Conservation (phyloP, 345 rosid species). For the Corymbia maculata region DNA sequence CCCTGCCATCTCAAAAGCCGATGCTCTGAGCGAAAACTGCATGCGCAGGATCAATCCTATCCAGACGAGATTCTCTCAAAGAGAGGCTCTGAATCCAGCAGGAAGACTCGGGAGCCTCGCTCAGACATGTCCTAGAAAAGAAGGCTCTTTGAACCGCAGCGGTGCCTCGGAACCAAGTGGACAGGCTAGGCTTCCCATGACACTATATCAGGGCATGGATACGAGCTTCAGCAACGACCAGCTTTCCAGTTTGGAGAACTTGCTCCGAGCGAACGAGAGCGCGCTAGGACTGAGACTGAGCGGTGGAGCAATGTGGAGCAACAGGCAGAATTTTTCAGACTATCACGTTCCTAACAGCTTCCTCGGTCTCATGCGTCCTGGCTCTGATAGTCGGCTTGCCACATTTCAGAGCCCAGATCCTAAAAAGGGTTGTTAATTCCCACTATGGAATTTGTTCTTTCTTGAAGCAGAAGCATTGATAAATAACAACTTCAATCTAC, state of each 20-base stretch:
- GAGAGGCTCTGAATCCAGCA: slow-evolving; percentile 4
- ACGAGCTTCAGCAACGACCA: slow-evolving; percentile 6
- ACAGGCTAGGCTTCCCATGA: slow-evolving; percentile 20
- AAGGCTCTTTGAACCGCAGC: slow-evolving; percentile 2
- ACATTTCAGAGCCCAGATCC: slow-evolving; percentile 9
- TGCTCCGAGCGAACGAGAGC: slow-evolving; percentile 1
- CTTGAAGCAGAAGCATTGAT: background rate
- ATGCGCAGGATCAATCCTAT: slow-evolving; percentile 17
- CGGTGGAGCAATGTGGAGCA: slow-evolving; percentile 21
- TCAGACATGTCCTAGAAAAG: slow-evolving; percentile 3
- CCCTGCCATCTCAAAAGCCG: slow-evolving; percentile 4
- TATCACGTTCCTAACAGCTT: slow-evolving; percentile 17
- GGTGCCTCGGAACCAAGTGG: slow-evolving; percentile 2
- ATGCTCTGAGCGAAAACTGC: slow-evolving; percentile 12
- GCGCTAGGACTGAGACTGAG: slow-evolving; percentile 16
- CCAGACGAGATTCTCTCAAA: background rate
- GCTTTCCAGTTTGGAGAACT: slow-evolving; percentile 14
- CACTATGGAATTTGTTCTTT: slow-evolving; percentile 5
- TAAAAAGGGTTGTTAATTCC: slow-evolving; percentile 1
- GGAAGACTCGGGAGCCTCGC: slow-evolving; percentile 16
- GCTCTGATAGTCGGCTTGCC: slow-evolving; percentile 15
- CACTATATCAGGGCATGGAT: slow-evolving; percentile 17
- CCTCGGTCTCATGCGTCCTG: slow-evolving; percentile 6
- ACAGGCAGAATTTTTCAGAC: slow-evolving; percentile 15
- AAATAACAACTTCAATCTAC: background rate